Percentiles rank a stretch among this genome's conserved stretches.
phyloP scores from a whole-genome alignment of 164 flowering plant genomes.

The Piper longum region DNA sequence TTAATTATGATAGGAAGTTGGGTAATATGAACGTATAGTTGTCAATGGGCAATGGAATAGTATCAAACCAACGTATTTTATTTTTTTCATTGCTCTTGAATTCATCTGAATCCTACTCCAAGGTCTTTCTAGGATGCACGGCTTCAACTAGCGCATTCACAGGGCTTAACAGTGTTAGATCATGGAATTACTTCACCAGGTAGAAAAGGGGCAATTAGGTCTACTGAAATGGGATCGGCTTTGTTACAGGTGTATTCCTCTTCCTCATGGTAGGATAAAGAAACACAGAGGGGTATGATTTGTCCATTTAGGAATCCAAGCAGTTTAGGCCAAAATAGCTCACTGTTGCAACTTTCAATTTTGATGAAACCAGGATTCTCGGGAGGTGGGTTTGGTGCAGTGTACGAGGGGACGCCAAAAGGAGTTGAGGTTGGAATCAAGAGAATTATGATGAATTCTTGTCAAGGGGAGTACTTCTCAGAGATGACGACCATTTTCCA shows the following conservation, averaged over 20 bases:
- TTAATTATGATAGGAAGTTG: conserved; percentile 23
- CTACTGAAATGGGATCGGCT: conserved; percentile 5
- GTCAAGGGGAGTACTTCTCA: conserved; percentile 37
- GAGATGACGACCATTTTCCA: conserved; percentile 57
- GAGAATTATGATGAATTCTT: conserved; percentile 21
- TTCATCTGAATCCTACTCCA: conserved; percentile 27
- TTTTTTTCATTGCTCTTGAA: conserved; percentile 13
- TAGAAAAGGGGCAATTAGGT: neutral
- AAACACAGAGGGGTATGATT: neutral
- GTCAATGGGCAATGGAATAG: conserved; percentile 5
- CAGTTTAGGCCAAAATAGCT: conserved; percentile 36
- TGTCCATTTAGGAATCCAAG: conserved; percentile 5
- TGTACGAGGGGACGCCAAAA: conserved; percentile 33
- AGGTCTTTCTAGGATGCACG: conserved; percentile 38
- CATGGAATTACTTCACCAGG: conserved; percentile 28
- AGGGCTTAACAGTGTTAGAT: conserved; percentile 26
- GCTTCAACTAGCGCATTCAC: conserved; percentile 36
- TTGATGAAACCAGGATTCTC: conserved; percentile 27
- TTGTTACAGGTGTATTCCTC: conserved; percentile 11
- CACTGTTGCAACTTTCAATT: conserved; percentile 31
- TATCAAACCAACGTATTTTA: conserved; percentile 2
- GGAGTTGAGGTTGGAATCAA: conserved; percentile 36
- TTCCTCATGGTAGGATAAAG: neutral
- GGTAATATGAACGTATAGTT: conserved; percentile 14
- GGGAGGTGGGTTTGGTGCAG: conserved; percentile 65